These are phyloP conservation scores for Quercus tomentella DNA, from an alignment of 331 rosid species.

Conservation along the genomic window DNA sequence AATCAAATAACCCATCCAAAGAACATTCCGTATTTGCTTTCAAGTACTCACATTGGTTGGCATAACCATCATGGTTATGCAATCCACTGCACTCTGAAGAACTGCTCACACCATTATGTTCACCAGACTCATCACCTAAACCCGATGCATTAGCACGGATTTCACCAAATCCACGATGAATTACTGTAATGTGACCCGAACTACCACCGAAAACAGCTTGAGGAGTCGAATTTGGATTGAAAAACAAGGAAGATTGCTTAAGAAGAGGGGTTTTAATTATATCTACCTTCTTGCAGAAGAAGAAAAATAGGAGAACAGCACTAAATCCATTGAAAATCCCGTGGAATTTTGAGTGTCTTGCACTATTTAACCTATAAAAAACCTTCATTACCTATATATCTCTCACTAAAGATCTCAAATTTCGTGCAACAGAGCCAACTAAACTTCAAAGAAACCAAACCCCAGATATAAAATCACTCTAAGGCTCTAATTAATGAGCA, in stretches of 20 bases:
- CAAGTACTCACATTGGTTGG: conserved; percentile 62
- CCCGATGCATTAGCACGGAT: conserved; percentile 13
- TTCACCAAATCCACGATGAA: conserved; percentile 40
- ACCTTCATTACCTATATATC: conserved; percentile 25
- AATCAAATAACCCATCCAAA: conserved; percentile 72
- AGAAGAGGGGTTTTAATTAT: conserved; percentile 38
- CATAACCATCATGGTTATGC: conserved; percentile 41
- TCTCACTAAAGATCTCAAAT: neutral
- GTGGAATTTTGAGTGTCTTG: conserved; percentile 23
- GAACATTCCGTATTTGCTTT: conserved; percentile 70
- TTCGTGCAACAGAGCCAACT: neutral
- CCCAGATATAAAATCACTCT: conserved; percentile 11
- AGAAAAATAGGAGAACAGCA: conserved; percentile 32
- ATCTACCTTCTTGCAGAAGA: conserved; percentile 38
- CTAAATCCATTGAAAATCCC: conserved; percentile 39
- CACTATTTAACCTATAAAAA: conserved; percentile 23
- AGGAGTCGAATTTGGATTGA: conserved; percentile 10
- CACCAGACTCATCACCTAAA: conserved; percentile 28
- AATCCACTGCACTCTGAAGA: conserved; percentile 56
- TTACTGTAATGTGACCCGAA: conserved; percentile 8
- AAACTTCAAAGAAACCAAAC: conserved; percentile 4
- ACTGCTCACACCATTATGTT: conserved; percentile 6
- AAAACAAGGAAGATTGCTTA: conserved; percentile 32
- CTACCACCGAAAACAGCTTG: conserved; percentile 16
- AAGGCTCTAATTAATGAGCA: conserved; percentile 23